These are phyloP conservation scores for Hypoxylon rickii DNA, from an alignment of 495 filamentous ascomycete genomes.

Conservation along the genomic window DNA sequence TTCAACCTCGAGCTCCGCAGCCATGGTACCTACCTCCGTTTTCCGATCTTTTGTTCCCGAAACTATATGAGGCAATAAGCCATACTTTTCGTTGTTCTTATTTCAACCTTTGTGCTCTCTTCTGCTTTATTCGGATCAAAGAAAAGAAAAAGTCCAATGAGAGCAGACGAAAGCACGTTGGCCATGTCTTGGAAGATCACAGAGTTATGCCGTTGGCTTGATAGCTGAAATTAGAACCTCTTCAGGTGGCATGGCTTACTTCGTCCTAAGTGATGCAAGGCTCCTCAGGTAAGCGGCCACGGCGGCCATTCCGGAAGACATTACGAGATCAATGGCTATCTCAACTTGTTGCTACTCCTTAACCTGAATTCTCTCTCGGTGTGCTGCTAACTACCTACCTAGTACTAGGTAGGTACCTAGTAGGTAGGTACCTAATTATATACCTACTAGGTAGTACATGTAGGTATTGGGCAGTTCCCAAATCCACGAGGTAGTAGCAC, in stretches of 20 bases:
- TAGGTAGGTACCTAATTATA: no score
- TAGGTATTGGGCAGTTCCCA: no score
- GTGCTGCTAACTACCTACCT: no score
- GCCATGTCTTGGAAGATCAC: conserved; percentile 6
- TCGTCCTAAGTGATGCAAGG: conserved; percentile 1
- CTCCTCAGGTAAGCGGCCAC: not conserved
- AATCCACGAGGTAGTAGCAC: no score
- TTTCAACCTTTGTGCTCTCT: not conserved
- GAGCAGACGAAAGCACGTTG: not conserved
- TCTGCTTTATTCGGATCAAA: conserved; percentile 16
- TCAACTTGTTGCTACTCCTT: conserved; percentile 5
- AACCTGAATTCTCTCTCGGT: no score
- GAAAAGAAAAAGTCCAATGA: conserved; percentile 3
- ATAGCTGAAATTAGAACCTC: conserved; percentile 7
- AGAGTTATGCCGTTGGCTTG: conserved; percentile 1
- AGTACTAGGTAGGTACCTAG: no score
- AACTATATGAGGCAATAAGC: conserved; percentile 12
- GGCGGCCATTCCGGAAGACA: not conserved
- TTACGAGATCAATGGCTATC: conserved; percentile 1
- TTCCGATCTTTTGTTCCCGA: not conserved
- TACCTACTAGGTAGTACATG: no score
- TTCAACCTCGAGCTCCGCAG: conserved; percentile 9
- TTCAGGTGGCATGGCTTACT: conserved; percentile 2
- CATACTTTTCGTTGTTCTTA: no score
- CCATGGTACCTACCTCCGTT: conserved; percentile 8